These are phyloP conservation scores for Hirsutella rhossiliensis DNA, from an alignment of 2,329 filamentous ascomycete species.

Conservation along the genomic window DNA sequence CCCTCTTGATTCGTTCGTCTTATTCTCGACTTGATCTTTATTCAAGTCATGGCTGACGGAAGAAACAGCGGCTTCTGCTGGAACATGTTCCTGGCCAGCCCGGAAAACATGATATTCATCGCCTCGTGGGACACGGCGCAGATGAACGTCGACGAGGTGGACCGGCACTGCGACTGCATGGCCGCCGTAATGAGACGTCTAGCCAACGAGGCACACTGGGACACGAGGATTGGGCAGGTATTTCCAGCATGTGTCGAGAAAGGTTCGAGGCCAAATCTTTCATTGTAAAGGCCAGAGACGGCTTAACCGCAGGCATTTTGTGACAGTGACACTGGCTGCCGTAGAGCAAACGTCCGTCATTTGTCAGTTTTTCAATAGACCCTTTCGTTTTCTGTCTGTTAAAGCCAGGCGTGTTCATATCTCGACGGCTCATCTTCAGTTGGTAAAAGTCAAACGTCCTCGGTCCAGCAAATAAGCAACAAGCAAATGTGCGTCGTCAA, in stretches of 20 bases:
- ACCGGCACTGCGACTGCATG: slow-evolving; percentile 16
- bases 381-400: no score
- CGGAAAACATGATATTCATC: slow-evolving; percentile 19
- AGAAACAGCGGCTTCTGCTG: slow-evolving; percentile 21
- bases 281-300: background rate
- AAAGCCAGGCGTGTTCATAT: no score
- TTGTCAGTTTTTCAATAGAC: no score
- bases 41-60: background rate
- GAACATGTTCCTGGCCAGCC: slow-evolving; percentile 24
- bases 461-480: no score
- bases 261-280: background rate
- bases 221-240: slow-evolving; percentile 3
- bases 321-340: no score
- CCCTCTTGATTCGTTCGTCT: no score
- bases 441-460: no score
- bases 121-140: slow-evolving; percentile 29
- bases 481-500: no score
- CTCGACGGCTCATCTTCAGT: no score
- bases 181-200: slow-evolving; percentile 18
- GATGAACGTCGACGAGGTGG: slow-evolving; percentile 19
- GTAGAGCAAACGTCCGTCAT: no score
- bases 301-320: no score
- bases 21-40: background rate
- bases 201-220: slow-evolving; percentile 14
- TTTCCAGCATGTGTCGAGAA: background rate